These are phyloP conservation scores for Plasmodium falciparum DNA, from an alignment of 169 alveolate genomes.

Conservation along the genomic window DNA sequence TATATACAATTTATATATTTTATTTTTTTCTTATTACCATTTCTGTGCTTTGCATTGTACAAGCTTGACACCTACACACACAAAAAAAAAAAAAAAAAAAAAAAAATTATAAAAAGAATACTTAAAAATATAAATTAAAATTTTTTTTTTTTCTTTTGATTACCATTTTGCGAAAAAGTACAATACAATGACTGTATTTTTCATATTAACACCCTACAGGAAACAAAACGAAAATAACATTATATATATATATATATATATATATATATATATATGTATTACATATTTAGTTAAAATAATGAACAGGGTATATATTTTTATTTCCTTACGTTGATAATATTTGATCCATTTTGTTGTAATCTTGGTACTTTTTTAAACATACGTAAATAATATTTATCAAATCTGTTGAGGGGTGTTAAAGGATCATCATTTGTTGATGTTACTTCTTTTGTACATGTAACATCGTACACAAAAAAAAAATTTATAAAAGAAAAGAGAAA, in stretches of 20 bases:
- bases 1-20: neutral
- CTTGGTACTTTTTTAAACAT: slow-evolving; percentile 25
- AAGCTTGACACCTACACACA: slow-evolving; percentile 67
- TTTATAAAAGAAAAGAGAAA: slow-evolving; percentile 8
- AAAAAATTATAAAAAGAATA: neutral
- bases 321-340: slow-evolving; percentile 46
- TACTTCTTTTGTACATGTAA: slow-evolving; percentile 13
- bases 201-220: slow-evolving; percentile 31
- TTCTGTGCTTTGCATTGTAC: slow-evolving; percentile 50
- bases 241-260: neutral
- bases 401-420: slow-evolving; percentile 51
- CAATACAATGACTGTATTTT: slow-evolving; percentile 30
- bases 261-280: neutral
- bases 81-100: neutral
- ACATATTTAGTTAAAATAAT: neutral
- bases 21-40: slow-evolving; percentile 43
- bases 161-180: slow-evolving; percentile 74
- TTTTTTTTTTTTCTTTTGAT: neutral
- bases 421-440: slow-evolving; percentile 9
- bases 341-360: slow-evolving; percentile 24
- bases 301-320: neutral
- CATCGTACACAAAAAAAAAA: slow-evolving; percentile 18
- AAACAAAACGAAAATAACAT: slow-evolving; percentile 2
- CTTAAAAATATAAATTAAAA: neutral
- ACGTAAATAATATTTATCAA: slow-evolving; percentile 55